Base-by-base conservation (phyloP, 169 alveolate species). In the Theileria annulata region DNA sequence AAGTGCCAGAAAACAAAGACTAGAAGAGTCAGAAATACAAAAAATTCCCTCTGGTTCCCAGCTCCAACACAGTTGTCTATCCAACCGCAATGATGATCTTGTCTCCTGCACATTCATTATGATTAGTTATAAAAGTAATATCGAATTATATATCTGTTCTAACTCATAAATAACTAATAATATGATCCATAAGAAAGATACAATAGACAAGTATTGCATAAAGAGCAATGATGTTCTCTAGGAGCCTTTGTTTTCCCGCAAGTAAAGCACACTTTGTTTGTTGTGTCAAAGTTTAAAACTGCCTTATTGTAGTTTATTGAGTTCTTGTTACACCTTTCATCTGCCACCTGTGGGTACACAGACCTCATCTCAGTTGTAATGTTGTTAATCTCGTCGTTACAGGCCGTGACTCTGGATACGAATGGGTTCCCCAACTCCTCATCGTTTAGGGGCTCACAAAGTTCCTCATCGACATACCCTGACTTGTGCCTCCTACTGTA, bases 71-170 rank as follows among this genome's bases (percentile, higher is more conserved):
- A 97, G 83, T 96, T 97, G 85, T 96, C 97, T 27, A 97, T 95
- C 99, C 99, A 97, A 31, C 95, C 97, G 72, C 99, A 96, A 87
- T 96, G 99, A 74, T 96, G 99, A 76, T 96, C 99, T 94, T 88
- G 94, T 30, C 90, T 94, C 47, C 95, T 90, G 54, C 28, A 30
- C 27, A 54, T 23, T 2, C 1, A 58, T 48, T 58, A 58, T 58
- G 10, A 10, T 58, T 58, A 2, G 30, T 2, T 25, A 25, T 58
- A 10, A 10, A 42, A 42, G 10, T 58, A 10, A 25, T 58, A 28
- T 0, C 3, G 15, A 1, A 25, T 8, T 21, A 56, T 56, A 56
- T 56, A 25, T 0, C 35, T 15, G 31, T 56, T 56, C 3, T 42
- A 42, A 42, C 15, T 17, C 51, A 42, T 42, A 42, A 42, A 12